Evolutionary conservation across 768 basidiomycete species (phyloP).

Genomic region (Lentinus brumalis): DNA sequence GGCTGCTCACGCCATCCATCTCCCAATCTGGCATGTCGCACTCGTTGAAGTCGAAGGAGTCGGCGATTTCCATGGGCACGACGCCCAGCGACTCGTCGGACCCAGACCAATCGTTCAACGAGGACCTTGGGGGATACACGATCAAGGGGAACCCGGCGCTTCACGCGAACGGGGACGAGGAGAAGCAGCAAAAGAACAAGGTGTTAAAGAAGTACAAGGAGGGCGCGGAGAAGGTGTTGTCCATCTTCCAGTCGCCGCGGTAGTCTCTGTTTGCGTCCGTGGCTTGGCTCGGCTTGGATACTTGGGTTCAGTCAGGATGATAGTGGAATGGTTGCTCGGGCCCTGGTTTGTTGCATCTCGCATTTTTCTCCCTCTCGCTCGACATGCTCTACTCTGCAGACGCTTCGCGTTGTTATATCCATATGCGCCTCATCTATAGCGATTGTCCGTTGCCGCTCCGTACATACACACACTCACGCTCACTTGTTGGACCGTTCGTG

Average conservation of each 20-base stretch:
- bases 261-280: constrained; percentile 18
- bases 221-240: constrained; percentile 83
- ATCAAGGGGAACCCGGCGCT: constrained; percentile 29
- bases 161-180: constrained; percentile 41
- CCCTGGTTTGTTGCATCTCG: not conserved
- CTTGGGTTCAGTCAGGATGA: not conserved
- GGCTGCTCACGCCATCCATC: constrained; percentile 65
- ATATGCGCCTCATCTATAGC: constrained; percentile 31
- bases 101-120: constrained; percentile 66
- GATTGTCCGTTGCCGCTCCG: constrained; percentile 18
- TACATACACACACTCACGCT: constrained; percentile 16
- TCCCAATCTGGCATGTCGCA: constrained; percentile 58
- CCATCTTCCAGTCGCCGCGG: constrained; percentile 75
- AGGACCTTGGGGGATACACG: constrained; percentile 39
- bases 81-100: constrained; percentile 71
- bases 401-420: constrained; percentile 17
- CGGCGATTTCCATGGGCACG: constrained; percentile 68
- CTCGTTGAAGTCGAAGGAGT: constrained; percentile 81
- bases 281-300: not conserved
- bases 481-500: constrained; percentile 11
- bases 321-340: not conserved
- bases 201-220: constrained; percentile 88
- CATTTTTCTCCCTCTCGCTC: constrained; percentile 3
- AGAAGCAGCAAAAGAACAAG: constrained; percentile 63
- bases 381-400: constrained; percentile 19